A percentile compares a stretch with the other conserved stretches of the same genome.
Evolutionary conservation across 768 basidiomycete genomes (phyloP).

Genomic region (Mycena capillaripes): DNA sequence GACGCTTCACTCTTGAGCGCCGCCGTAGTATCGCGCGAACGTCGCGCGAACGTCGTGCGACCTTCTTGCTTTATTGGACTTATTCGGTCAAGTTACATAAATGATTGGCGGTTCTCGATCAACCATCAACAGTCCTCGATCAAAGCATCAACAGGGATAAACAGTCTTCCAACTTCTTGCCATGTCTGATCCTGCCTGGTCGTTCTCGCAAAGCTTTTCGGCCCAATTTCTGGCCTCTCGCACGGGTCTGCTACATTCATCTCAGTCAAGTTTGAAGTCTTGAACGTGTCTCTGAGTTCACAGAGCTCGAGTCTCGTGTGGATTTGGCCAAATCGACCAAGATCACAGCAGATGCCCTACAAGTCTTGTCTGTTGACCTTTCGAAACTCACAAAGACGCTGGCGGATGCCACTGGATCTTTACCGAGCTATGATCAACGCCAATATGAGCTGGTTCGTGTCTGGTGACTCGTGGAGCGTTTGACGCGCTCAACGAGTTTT

Average conservation of each 20-base stretch:
- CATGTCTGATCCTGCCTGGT: constrained; percentile 53
- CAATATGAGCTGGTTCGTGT: constrained; percentile 75
- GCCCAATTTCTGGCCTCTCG: constrained; percentile 63
- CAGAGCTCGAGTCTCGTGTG: constrained; percentile 66
- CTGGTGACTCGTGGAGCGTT: neutral
- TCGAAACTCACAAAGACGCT: constrained; percentile 74
- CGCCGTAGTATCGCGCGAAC: neutral
- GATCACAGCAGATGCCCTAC: constrained; percentile 50
- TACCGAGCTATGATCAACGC: constrained; percentile 83
- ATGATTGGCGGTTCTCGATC: no score
- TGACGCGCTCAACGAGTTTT: constrained; percentile 25
- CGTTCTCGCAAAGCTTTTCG: constrained; percentile 67
- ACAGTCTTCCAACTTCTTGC: neutral
- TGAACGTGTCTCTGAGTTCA: constrained; percentile 32
- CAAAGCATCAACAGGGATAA: neutral
- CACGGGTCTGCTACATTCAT: constrained; percentile 59
- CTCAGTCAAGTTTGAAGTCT: constrained; percentile 30
- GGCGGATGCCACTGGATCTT: constrained; percentile 71
- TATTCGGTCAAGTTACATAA: no score
- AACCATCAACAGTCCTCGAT: no score
- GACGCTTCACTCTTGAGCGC: constrained; percentile 21
- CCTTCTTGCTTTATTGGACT: no score
- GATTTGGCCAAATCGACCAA: constrained; percentile 51
- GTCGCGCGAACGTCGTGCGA: no score
- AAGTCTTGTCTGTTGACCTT: constrained; percentile 62